A percentile compares a stretch with the other conserved stretches of the same genome.
phyloP scores from a whole-genome alignment of 2,329 filamentous ascomycete genomes.

The Cadophora malorum region DNA sequence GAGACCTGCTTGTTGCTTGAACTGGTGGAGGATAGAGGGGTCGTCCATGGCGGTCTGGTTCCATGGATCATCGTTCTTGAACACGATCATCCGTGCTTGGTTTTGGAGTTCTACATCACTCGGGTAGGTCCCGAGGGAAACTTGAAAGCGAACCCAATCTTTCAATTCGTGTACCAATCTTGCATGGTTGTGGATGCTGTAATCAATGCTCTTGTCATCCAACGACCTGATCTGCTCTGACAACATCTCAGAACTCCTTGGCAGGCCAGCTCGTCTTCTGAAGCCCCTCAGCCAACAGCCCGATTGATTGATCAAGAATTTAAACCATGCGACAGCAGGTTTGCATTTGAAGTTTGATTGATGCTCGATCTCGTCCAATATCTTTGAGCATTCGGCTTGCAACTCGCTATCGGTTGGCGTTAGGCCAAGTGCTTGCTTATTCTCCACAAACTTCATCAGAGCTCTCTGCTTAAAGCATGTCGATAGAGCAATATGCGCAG shows the following conservation, averaged over 20 bases:
- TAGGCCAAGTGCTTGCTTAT: conserved; percentile 54
- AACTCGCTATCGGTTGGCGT: conserved; percentile 66
- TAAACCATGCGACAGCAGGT: conserved; percentile 57
- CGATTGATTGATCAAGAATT: conserved; percentile 57
- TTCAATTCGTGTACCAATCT: conserved; percentile 60
- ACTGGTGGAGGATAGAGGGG: conserved; percentile 57
- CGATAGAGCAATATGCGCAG: conserved; percentile 28
- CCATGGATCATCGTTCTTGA: conserved; percentile 67
- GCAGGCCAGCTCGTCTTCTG: conserved; percentile 61
- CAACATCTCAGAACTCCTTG: conserved; percentile 61
- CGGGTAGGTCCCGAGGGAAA: conserved; percentile 54
- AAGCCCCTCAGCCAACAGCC: conserved; percentile 63
- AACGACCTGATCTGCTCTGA: conserved; percentile 56
- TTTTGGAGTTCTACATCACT: conserved; percentile 61
- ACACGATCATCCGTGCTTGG: conserved; percentile 66
- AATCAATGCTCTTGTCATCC: conserved; percentile 62
- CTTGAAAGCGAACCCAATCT: conserved; percentile 56
- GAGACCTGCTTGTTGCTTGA: conserved; percentile 49
- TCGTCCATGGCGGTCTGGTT: conserved; percentile 69
- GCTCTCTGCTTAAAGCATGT: conserved; percentile 37
- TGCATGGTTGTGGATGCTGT: conserved; percentile 63
- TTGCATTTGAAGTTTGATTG: conserved; percentile 39
- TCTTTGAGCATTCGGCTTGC: conserved; percentile 63
- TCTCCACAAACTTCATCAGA: conserved; percentile 38
- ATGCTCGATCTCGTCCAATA: conserved; percentile 63